A percentile compares a stretch with the other conserved stretches of the same genome.
phyloP scores from a whole-genome alignment of 257 asterid species.

The Solanum neorickii region DNA sequence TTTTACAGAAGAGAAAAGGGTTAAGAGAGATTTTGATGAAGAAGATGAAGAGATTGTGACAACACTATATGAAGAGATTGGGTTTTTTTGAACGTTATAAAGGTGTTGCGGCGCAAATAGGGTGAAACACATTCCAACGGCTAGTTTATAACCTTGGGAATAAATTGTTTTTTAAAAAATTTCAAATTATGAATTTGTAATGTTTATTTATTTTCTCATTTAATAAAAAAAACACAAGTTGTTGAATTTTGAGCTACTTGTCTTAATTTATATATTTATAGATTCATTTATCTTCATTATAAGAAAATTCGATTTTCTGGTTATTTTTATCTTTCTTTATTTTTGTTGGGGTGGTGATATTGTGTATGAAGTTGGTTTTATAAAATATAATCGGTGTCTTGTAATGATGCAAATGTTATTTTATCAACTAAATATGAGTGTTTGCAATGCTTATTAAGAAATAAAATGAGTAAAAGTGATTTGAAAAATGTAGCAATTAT shows the following conservation, averaged over 20 bases:
- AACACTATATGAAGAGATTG: background rate
- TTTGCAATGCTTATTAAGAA: background rate
- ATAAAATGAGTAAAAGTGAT: background rate
- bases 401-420: background rate
- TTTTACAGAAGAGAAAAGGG: background rate
- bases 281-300: too few relatives aligned
- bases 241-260: background rate
- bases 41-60: background rate
- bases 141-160: background rate
- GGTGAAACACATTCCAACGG: background rate
- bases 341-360: background rate
- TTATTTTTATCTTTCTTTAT: too few relatives aligned
- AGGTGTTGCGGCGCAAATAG: background rate
- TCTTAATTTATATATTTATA: too few relatives aligned
- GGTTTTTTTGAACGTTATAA: constrained; percentile 4
- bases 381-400: background rate
- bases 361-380: background rate
- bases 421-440: background rate
- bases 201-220: background rate
- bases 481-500: background rate
- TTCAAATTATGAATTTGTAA: background rate
- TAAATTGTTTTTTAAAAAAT: background rate
- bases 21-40: background rate
- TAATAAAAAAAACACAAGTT: too few relatives aligned
- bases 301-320: background rate